A percentile compares a stretch with the other conserved stretches of the same genome.
These are phyloP conservation scores for Geoglossum cookeanum DNA, from an alignment of 2,329 filamentous ascomycete species.

Conservation along the genomic window DNA sequence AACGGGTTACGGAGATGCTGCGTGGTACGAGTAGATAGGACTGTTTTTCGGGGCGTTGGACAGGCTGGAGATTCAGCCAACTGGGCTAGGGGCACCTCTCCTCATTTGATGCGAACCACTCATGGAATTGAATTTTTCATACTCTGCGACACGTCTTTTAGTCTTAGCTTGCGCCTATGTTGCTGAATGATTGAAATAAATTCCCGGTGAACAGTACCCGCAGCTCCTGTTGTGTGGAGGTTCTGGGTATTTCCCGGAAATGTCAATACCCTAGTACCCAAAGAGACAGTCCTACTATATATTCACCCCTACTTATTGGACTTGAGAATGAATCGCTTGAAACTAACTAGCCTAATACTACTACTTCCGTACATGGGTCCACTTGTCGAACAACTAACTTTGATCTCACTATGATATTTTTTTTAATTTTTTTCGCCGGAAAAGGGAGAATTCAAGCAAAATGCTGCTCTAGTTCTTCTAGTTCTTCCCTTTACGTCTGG, in stretches of 20 bases:
- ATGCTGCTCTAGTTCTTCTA: neutral
- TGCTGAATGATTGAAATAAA: neutral
- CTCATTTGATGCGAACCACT: neutral
- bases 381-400: too few relatives aligned
- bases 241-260: neutral
- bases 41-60: neutral
- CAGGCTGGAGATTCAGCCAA: neutral
- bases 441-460: neutral
- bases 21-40: neutral
- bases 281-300: too few relatives aligned
- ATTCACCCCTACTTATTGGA: too few relatives aligned
- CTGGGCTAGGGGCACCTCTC: neutral
- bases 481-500: neutral
- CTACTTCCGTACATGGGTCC: too few relatives aligned
- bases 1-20: neutral
- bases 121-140: neutral
- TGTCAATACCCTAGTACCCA: neutral
- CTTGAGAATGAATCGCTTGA: too few relatives aligned
- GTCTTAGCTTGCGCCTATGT: neutral
- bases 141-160: neutral
- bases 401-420: too few relatives aligned
- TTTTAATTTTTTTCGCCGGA: neutral
- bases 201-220: neutral
- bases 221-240: neutral
- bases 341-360: too few relatives aligned